These are phyloP conservation scores for Marasmius tenuissimus DNA, from an alignment of 1,284 basidiomycete species.

Conservation along the genomic window DNA sequence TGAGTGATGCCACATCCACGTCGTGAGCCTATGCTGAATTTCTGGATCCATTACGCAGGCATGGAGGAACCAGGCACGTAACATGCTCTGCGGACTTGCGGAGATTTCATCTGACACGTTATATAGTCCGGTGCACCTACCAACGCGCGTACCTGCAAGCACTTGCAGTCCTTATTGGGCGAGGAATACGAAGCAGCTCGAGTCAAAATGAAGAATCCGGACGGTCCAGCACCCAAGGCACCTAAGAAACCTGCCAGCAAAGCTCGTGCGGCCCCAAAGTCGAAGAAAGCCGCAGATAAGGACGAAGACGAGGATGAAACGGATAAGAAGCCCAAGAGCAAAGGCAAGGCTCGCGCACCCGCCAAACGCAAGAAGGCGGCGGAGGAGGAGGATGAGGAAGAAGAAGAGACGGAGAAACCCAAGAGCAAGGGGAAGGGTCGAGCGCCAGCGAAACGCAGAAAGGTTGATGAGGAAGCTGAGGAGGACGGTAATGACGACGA, in stretches of 20 bases:
- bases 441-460: not conserved
- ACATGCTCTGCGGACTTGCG: not conserved
- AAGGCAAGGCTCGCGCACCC: not conserved
- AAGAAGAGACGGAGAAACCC: not conserved
- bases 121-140: slow-evolving; percentile 42
- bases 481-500: not conserved
- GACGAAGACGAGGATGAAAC: not conserved
- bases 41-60: slow-evolving; percentile 28
- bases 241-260: slow-evolving; percentile 21
- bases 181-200: slow-evolving; percentile 57
- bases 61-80: slow-evolving; percentile 48
- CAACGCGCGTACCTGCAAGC: slow-evolving; percentile 62
- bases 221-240: slow-evolving; percentile 34
- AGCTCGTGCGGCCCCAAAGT: not conserved
- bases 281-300: not conserved
- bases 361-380: not conserved
- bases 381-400: not conserved
- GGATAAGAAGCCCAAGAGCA: not conserved
- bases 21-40: not conserved
- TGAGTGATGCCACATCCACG: slow-evolving; percentile 2
- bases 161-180: slow-evolving; percentile 56
- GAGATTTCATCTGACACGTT: not conserved
- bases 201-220: slow-evolving; percentile 45
- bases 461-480: not conserved
- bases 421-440: slow-evolving; percentile 1